These are phyloP conservation scores for Colletotrichum sp. DNA, from an alignment of 2,329 filamentous ascomycete species.

Conservation along the genomic window DNA sequence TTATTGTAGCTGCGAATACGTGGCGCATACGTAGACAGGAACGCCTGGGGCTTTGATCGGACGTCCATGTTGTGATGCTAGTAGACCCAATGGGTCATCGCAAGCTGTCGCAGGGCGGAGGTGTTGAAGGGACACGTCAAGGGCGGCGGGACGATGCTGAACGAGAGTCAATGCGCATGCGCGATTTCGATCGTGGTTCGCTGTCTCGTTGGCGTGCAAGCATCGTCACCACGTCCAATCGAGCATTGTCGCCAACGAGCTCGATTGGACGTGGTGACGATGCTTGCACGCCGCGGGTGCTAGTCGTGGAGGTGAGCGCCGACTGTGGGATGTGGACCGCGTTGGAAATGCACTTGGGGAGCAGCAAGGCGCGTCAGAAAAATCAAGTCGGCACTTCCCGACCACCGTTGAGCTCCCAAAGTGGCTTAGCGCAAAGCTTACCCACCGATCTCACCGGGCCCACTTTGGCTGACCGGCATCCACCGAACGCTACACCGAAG, in stretches of 20 bases:
- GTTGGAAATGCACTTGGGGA: constrained; percentile 18
- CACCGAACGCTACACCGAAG: neutral
- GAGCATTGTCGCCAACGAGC: too few relatives aligned
- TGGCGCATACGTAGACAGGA: constrained; percentile 90
- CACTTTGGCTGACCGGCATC: neutral
- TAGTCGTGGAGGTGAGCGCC: constrained; percentile 4
- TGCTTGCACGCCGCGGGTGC: neutral
- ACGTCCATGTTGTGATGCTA: constrained; percentile 46
- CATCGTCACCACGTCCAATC: too few relatives aligned
- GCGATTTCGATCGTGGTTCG: neutral
- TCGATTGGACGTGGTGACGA: neutral
- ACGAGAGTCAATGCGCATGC: neutral
- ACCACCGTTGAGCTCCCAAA: neutral
- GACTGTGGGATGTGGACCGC: constrained; percentile 20
- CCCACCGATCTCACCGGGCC: neutral
- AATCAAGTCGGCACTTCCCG: constrained; percentile 19
- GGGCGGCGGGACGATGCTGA: neutral
- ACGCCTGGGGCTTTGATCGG: constrained; percentile 74
- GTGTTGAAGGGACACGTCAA: neutral
- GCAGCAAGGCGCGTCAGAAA: constrained; percentile 20
- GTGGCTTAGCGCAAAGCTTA: neutral
- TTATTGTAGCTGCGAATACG: constrained; percentile 91
- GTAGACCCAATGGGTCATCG: constrained; percentile 20
- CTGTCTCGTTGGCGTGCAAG: neutral
- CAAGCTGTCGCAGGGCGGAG: constrained; percentile 17